Conservation (phyloP, 148 eudicot genomes). For the Nyssa sinensis region DNA sequence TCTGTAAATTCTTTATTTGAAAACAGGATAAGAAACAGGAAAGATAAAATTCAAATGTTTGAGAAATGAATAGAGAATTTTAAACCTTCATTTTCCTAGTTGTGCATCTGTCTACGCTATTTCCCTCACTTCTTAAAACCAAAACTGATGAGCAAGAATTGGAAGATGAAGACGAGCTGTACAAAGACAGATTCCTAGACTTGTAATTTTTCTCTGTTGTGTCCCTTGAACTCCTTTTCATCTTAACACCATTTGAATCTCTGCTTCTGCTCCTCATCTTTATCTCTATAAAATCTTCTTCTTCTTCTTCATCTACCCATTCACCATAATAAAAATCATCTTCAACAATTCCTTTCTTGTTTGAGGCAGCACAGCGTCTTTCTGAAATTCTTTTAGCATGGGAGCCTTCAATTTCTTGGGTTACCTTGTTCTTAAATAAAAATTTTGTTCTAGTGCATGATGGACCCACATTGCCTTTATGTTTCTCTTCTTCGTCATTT, state of each 20-base stretch:
- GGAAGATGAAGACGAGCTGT: constrained; percentile 28
- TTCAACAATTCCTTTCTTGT: neutral
- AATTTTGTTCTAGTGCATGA: neutral
- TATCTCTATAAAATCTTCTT: constrained; percentile 4
- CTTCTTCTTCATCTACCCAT: constrained; percentile 25
- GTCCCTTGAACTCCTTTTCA: constrained; percentile 16
- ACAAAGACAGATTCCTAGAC: constrained; percentile 8
- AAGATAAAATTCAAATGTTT: neutral
- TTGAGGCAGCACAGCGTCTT: neutral
- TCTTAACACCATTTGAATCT: constrained; percentile 1
- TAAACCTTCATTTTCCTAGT: constrained; percentile 24
- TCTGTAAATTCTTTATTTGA: neutral
- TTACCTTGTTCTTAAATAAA: neutral
- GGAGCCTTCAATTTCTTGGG: constrained; percentile 8
- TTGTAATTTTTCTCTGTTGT: constrained; percentile 6
- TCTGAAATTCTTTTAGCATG: neutral
- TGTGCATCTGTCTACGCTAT: constrained; percentile 9
- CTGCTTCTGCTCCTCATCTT: constrained; percentile 1
- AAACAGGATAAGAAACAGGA: neutral
- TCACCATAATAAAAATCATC: constrained; percentile 1
- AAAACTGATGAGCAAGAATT: constrained; percentile 28
- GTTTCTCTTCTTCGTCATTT: constrained; percentile 16
- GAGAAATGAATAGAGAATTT: constrained; percentile 1
- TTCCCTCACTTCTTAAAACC: constrained; percentile 22
- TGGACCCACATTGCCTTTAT: neutral